These are phyloP conservation scores for Amoebophrya sp. DNA, from an alignment of 169 alveolate species.

Conservation along the genomic window DNA sequence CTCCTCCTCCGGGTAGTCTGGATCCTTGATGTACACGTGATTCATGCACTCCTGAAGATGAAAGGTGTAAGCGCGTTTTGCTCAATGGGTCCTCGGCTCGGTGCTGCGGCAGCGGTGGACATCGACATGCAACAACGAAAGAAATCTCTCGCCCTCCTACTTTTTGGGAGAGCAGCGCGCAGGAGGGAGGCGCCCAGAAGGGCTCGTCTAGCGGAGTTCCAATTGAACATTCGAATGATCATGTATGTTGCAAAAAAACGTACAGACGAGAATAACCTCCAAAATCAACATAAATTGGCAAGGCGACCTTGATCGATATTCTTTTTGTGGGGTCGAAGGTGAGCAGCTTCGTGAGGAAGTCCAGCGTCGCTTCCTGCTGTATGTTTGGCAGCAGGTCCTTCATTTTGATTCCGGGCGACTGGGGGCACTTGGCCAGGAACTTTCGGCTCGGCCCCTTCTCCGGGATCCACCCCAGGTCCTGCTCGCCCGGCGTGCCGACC, in stretches of 20 bases:
- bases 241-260: too few species aligned
- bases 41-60: background rate
- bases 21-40: background rate
- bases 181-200: too few species aligned
- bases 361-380: background rate
- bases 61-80: too few species aligned
- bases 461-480: slow-evolving; percentile 47
- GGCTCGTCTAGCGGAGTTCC: too few species aligned
- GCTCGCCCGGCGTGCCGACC: slow-evolving; percentile 63
- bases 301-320: background rate
- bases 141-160: too few species aligned
- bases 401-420: background rate
- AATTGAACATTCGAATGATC: too few species aligned
- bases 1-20: background rate
- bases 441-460: slow-evolving; percentile 8
- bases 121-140: too few species aligned
- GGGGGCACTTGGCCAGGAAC: background rate
- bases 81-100: too few species aligned
- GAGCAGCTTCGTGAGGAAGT: background rate
- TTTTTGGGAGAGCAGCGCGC: too few species aligned
- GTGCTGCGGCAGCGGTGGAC: too few species aligned
- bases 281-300: too few species aligned
- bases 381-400: background rate
- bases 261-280: too few species aligned
- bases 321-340: background rate